These are phyloP conservation scores for Annona cherimola DNA, from an alignment of 164 flowering plant genomes.

Conservation along the genomic window DNA sequence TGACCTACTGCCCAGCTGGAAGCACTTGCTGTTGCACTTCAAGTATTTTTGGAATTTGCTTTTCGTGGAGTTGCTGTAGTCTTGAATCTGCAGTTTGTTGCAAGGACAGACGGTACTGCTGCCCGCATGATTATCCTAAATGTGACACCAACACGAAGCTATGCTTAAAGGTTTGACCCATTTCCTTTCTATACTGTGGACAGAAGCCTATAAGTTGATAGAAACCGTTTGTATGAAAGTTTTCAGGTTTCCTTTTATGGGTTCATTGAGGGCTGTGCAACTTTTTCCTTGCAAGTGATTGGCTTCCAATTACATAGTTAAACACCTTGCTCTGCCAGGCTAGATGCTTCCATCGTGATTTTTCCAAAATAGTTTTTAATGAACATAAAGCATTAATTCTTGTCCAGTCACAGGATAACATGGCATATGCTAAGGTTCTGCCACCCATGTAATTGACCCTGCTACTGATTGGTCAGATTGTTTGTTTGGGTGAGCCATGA, in stretches of 20 bases:
- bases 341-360: background rate
- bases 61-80: constrained; percentile 80
- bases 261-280: background rate
- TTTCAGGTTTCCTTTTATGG: background rate
- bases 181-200: background rate
- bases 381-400: too few relatives aligned
- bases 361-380: background rate
- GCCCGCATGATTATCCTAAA: constrained; percentile 80
- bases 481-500: background rate
- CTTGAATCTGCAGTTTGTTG: constrained; percentile 77
- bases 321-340: background rate
- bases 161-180: constrained; percentile 56
- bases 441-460: background rate
- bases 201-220: background rate
- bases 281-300: background rate
- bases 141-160: constrained; percentile 53
- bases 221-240: background rate
- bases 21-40: constrained; percentile 82
- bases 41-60: constrained; percentile 58
- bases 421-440: background rate
- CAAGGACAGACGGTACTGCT: constrained; percentile 60
- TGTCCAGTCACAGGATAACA: too few relatives aligned
- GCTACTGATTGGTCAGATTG: background rate
- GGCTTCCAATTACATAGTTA: background rate
- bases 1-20: constrained; percentile 51